These are phyloP conservation scores for Claviceps africana DNA, from an alignment of 2,329 filamentous ascomycete species.

Conservation along the genomic window DNA sequence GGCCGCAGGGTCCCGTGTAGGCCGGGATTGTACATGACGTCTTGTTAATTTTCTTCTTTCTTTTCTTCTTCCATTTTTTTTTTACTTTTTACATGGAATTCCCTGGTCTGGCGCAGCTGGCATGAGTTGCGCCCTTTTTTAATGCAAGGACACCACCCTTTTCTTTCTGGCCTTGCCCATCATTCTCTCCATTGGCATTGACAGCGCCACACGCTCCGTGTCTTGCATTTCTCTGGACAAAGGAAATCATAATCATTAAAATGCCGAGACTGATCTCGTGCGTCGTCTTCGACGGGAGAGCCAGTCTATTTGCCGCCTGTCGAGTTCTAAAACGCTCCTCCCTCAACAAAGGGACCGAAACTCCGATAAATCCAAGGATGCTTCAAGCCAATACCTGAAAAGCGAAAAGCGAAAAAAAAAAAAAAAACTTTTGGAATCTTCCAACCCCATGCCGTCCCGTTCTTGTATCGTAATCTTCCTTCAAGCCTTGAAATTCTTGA, in stretches of 20 bases:
- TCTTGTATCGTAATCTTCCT: background rate
- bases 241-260: slow-evolving; percentile 1
- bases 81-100: no score
- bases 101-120: no score
- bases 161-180: no score
- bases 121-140: no score
- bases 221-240: background rate
- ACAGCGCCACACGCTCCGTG: background rate
- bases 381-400: background rate
- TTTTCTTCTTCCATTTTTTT: no score
- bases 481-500: background rate
- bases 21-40: no score
- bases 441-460: background rate
- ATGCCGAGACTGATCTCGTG: background rate
- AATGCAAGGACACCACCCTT: no score
- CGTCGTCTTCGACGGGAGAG: background rate
- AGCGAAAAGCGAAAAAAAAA: background rate
- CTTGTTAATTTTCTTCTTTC: no score
- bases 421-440: background rate
- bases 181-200: background rate
- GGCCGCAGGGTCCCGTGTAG: background rate
- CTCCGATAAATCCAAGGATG: background rate
- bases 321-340: slow-evolving; percentile 3
- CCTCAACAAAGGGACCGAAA: background rate
- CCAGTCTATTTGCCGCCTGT: slow-evolving; percentile 2